phyloP scores from a whole-genome alignment of 2,329 filamentous ascomycete genomes.

The Lithohypha guttulata region DNA sequence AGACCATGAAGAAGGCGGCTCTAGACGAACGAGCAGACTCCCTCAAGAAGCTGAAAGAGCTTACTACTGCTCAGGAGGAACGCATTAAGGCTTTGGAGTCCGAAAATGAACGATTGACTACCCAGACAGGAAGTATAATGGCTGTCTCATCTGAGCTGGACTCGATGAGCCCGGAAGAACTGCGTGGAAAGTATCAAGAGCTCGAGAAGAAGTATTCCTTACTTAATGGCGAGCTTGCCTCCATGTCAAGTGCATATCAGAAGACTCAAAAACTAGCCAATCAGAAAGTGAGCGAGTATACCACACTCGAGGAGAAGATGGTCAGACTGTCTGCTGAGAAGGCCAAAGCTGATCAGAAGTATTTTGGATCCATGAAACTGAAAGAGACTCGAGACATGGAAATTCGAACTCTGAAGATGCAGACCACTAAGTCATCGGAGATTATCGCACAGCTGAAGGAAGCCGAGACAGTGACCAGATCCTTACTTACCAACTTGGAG shows the following conservation, averaged over 20 bases:
- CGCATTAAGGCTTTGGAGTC: conserved; percentile 73
- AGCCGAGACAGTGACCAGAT: conserved; percentile 64
- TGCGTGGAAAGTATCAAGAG: conserved; percentile 62
- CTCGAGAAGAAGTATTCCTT: conserved; percentile 71
- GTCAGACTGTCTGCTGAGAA: conserved; percentile 72
- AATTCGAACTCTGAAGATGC: conserved; percentile 64
- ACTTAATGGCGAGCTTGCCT: conserved; percentile 76
- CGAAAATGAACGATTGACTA: conserved; percentile 61
- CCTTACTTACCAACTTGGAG: conserved; percentile 71
- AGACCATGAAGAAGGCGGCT: conserved; percentile 64
- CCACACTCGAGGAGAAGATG: conserved; percentile 66
- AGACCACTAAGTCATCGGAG: conserved; percentile 83
- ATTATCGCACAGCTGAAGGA: conserved; percentile 92
- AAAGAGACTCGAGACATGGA: conserved; percentile 78
- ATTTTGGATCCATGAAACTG: conserved; percentile 89
- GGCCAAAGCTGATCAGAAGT: conserved; percentile 93
- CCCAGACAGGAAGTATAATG: conserved; percentile 13
- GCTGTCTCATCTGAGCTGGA: conserved; percentile 17
- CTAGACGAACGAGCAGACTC: conserved; percentile 66
- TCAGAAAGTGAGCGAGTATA: conserved; percentile 74
- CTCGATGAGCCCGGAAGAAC: conserved; percentile 53
- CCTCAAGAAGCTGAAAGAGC: conserved; percentile 63
- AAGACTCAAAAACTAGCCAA: conserved; percentile 74
- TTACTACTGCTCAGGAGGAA: conserved; percentile 67
- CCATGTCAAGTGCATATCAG: conserved; percentile 83